These are phyloP conservation scores for Acanthamoeba triangularis DNA, from an alignment of 208 protist species.

Conservation along the genomic window DNA sequence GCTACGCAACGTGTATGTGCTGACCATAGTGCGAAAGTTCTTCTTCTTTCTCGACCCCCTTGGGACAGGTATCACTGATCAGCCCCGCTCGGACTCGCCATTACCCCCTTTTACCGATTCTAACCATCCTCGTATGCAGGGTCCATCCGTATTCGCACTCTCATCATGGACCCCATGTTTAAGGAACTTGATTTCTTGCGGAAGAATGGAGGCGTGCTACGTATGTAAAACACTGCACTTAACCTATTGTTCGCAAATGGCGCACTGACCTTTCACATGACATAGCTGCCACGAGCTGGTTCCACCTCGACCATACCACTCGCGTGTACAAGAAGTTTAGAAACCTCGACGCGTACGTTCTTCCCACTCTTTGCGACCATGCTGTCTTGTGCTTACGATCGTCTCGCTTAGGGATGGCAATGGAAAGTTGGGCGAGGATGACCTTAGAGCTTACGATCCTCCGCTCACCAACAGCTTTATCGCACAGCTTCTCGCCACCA, in stretches of 20 bases:
- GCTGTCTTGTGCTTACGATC: neutral
- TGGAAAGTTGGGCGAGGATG: slow-evolving; percentile 44
- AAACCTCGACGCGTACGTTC: slow-evolving; percentile 8
- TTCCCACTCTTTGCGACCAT: neutral
- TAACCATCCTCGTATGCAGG: neutral
- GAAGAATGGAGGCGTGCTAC: neutral
- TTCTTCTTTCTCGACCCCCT: slow-evolving; percentile 65
- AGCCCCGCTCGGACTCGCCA: neutral
- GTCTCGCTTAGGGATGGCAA: neutral
- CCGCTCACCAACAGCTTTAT: slow-evolving; percentile 29
- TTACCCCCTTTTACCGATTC: neutral
- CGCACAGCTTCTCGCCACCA: neutral
- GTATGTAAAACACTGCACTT: neutral
- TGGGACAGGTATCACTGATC: slow-evolving; percentile 1
- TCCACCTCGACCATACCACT: neutral
- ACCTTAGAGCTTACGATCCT: slow-evolving; percentile 12
- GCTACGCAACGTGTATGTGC: slow-evolving; percentile 43
- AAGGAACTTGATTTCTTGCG: slow-evolving; percentile 18
- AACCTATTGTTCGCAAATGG: neutral
- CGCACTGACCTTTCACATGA: neutral
- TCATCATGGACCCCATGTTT: slow-evolving; percentile 55
- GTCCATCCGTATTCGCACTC: slow-evolving; percentile 20
- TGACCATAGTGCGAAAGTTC: slow-evolving; percentile 30
- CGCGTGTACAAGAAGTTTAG: slow-evolving; percentile 8
- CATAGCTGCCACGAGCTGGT: slow-evolving; percentile 16